Base-by-base conservation (phyloP, 1,139 yeast species). In the Yamadazyma atlantica region DNA sequence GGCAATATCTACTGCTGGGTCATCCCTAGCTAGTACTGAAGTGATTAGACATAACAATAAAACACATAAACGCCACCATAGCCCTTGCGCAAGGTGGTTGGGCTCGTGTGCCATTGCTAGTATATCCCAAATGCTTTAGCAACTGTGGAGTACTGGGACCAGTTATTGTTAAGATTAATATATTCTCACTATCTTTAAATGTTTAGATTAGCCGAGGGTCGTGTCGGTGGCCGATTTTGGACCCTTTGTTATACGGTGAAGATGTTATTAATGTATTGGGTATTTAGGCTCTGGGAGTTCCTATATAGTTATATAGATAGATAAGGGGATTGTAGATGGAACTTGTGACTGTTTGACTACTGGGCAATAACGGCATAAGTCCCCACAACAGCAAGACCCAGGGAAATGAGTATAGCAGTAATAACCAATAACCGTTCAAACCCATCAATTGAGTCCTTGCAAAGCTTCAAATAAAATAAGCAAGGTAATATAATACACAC, bases 401-500 rank as follows among this genome's bases (percentile, higher is more conserved):
- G n/a, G 1, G 72, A 49, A 1, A 60, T 45, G 0, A 46, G 1
- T 4, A 68, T 46, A 3, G 61, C 64, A 2, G 52, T 8, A 18
- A 38, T 24, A 12, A 68, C 54, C 3, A 53, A 16, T 1, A 53
- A 10, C 29, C 43, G 54, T 41, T 69, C 75, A 9, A 49, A 34
- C 1, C 48, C 41, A 0, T 48, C 35, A 11, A 62, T 51, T 26
- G 50, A 45, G 30, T 44, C 38, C 8, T 55, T 53, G 50, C 74
- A 66, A 34, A 72, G 61, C 44, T 58, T 63, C 46, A 76, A 55
- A 52, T 77, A 78, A 51, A 78, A 78, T 21, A 68, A 62, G 45
- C 82, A 71, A 5, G 84, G 84, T 41, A 78, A 63, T 21, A 77
- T 74, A 34, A 78, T 63, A 53, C 83, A 78, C 28, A 78, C 73